Evolutionary conservation across 2,329 filamentous ascomycete genomes (phyloP).

Genomic region (Purpureocillium takamizusanense): DNA sequence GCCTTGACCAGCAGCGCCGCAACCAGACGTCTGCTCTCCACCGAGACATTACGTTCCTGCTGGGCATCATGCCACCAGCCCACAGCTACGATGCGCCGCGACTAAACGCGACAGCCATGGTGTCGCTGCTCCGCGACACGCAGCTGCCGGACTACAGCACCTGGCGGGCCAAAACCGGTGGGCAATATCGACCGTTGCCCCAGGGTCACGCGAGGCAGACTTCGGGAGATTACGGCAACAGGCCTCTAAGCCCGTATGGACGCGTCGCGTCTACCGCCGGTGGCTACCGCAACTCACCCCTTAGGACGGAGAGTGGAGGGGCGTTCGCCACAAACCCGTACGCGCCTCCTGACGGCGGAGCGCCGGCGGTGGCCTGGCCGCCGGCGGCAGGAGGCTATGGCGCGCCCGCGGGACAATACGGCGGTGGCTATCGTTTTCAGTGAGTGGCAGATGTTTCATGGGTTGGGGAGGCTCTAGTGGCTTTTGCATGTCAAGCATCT

Average conservation of each 20-base stretch:
- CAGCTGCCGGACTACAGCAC: slow-evolving; percentile 52
- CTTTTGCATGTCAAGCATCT: slow-evolving; percentile 1
- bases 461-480: not conserved
- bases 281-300: slow-evolving; percentile 42
- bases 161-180: slow-evolving; percentile 39
- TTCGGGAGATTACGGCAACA: slow-evolving; percentile 32
- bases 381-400: slow-evolving; percentile 19
- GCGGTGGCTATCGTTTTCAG: slow-evolving; percentile 23
- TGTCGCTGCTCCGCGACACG: slow-evolving; percentile 62
- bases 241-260: slow-evolving; percentile 40
- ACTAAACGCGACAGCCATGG: slow-evolving; percentile 63
- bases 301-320: slow-evolving; percentile 34
- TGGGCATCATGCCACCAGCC: slow-evolving; percentile 67
- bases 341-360: slow-evolving; percentile 16
- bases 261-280: slow-evolving; percentile 28
- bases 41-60: slow-evolving; percentile 53
- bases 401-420: slow-evolving; percentile 23
- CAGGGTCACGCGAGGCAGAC: slow-evolving; percentile 29
- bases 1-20: slow-evolving; percentile 68
- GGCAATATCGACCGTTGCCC: slow-evolving; percentile 23
- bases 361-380: slow-evolving; percentile 17
- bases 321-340: slow-evolving; percentile 19
- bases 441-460: not conserved
- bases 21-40: slow-evolving; percentile 62
- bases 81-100: slow-evolving; percentile 62